Percentiles rank a stretch among this genome's conserved stretches.
Evolutionary conservation across 2,329 filamentous ascomycete genomes (phyloP).

Genomic region (Verticillium tricorpus): DNA sequence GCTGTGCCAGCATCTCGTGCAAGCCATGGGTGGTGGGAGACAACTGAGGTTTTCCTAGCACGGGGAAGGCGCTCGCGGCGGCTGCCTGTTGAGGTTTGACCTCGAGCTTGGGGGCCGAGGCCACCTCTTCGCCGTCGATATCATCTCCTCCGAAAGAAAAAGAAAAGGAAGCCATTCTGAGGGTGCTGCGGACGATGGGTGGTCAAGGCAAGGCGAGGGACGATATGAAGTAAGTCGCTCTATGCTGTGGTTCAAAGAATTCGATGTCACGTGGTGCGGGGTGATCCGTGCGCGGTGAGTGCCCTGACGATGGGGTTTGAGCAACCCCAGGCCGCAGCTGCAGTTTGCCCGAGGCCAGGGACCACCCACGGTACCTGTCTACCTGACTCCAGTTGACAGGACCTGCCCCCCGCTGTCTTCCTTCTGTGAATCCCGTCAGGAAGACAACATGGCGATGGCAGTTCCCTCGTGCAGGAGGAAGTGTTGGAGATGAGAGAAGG

Average conservation of each 20-base stretch:
- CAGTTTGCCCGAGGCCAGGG: no score
- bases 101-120: not conserved
- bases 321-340: no score
- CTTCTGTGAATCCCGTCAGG: no score
- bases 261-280: not conserved
- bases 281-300: not conserved
- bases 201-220: not conserved
- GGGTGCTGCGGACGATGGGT: not conserved
- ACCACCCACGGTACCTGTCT: no score
- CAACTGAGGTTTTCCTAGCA: slow-evolving; percentile 56
- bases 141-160: slow-evolving; percentile 62
- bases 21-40: slow-evolving; percentile 49
- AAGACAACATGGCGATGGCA: no score
- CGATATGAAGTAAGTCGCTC: not conserved
- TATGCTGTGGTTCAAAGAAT: not conserved
- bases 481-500: no score
- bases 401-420: no score
- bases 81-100: slow-evolving; percentile 18
- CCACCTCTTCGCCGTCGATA: slow-evolving; percentile 47
- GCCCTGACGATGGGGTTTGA: not conserved
- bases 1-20: slow-evolving; percentile 43
- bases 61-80: slow-evolving; percentile 51
- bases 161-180: slow-evolving; percentile 42
- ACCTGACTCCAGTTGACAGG: no score
- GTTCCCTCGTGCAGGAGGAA: no score